Conservation (phyloP, 148 eudicot genomes). For the Cornus kousa region DNA sequence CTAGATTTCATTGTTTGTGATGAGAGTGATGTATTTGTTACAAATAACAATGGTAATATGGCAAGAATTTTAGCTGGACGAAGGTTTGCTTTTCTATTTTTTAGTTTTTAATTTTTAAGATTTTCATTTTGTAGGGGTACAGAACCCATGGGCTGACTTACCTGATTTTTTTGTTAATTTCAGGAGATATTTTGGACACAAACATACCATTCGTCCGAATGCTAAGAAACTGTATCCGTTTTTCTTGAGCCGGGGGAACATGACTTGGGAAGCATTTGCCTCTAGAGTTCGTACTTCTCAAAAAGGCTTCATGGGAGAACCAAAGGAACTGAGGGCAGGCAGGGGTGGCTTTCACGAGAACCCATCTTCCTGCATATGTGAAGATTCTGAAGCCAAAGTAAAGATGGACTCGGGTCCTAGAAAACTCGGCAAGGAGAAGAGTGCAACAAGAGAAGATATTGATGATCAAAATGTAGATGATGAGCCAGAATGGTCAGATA, state of each 20-base stretch:
- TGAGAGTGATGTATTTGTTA: constrained; percentile 97
- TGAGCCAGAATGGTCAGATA: constrained; percentile 62
- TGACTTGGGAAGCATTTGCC: constrained; percentile 90
- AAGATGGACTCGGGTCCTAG: constrained; percentile 38
- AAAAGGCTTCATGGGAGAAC: constrained; percentile 91
- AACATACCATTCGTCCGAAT: constrained; percentile 97
- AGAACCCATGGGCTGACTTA: background rate
- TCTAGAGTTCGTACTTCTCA: constrained; percentile 59
- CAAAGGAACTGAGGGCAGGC: constrained; percentile 83
- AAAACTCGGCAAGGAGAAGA: constrained; percentile 37
- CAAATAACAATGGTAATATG: constrained; percentile 98
- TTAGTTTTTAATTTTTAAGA: background rate
- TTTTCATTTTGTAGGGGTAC: background rate
- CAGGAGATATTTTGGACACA: constrained; percentile 98
- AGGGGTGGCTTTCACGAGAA: constrained; percentile 95
- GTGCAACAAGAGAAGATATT: constrained; percentile 29
- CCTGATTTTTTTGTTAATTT: background rate
- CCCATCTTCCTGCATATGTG: constrained; percentile 90
- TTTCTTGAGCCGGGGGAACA: constrained; percentile 58
- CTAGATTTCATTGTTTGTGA: constrained; percentile 94
- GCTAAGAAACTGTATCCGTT: constrained; percentile 74
- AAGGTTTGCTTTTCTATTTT: constrained; percentile 43
- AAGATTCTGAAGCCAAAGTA: constrained; percentile 57
- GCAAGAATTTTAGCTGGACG: constrained; percentile 95
- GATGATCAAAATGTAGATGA: constrained; percentile 50